These are phyloP conservation scores for Eucalyptus tenuipes DNA, from an alignment of 345 rosid genomes.

Conservation along the genomic window DNA sequence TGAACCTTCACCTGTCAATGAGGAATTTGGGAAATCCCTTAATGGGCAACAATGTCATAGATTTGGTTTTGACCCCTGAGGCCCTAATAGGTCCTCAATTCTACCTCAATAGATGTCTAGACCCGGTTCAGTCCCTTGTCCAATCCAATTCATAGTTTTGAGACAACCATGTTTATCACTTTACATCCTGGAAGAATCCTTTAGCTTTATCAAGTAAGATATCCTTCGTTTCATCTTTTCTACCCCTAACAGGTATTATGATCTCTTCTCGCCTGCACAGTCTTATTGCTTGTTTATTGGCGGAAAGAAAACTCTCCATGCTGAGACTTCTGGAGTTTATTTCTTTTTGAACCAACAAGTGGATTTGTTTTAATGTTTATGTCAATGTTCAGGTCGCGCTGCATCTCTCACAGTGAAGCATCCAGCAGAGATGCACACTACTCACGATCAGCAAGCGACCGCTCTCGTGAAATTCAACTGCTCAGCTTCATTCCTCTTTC, in stretches of 20 bases:
- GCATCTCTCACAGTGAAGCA: neutral
- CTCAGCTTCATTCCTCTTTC: neutral
- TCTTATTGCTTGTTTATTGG: neutral
- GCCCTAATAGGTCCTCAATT: neutral
- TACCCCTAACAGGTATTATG: neutral
- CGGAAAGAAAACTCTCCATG: neutral
- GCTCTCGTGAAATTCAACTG: neutral
- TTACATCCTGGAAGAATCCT: neutral
- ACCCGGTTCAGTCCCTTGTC: neutral
- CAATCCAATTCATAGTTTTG: neutral
- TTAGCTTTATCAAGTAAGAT: neutral
- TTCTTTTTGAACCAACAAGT: neutral
- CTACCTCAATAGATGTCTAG: neutral
- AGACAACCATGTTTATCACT: neutral
- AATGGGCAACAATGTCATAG: neutral
- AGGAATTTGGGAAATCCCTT: neutral
- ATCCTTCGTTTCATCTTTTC: neutral
- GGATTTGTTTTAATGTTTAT: neutral
- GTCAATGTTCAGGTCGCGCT: neutral
- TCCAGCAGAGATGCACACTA: neutral
- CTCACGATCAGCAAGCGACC: neutral
- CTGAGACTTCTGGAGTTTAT: neutral
- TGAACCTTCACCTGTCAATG: neutral
- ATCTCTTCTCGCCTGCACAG: neutral
- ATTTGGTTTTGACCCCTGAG: neutral